Base-by-base conservation (phyloP, 1,139 yeast genomes). In the Nematodospora anomalae region DNA sequence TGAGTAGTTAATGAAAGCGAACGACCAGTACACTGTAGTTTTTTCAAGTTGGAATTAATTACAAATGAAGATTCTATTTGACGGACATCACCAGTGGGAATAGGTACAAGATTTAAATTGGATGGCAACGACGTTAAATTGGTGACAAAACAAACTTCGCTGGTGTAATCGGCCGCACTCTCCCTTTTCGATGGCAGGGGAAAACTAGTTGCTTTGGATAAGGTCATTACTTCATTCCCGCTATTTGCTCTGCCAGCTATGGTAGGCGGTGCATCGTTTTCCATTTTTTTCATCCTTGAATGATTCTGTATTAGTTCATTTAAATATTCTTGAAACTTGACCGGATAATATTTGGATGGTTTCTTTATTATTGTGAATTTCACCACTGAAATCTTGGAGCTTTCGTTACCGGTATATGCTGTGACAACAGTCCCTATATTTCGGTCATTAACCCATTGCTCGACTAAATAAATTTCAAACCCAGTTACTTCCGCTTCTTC, bases 371-470 rank as follows among this genome's bases (percentile, higher is more conserved):
- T 62, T 12, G 75, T 72, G 26, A 92, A 70, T 42, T 76, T 74
- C 11, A 78, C 74, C 2, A 83, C 95, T 6, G 69, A 59, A 1
- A 88, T 74, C 28, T 65, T 64, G 47, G 88, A 86, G 18, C 69
- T 68, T 7, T 76, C 59, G 52, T 88, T 86, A 2, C 97, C 97
- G 0, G 97, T 90, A 54, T 76, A 92, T 0, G 94, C 79, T 1
- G 92, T 79, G 16, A 90, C 83, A 6, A 85, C 72, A 0, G 83
- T 71, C 24, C 87, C 80, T 15, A 80, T 65, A 37, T 75, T 72
- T 27, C 97, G 67, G 40, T 80, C 81, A 28, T 83, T 74, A 3
- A 86, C 83, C 97, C 98, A 92, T 58, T 90, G 97, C 55, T 92
- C 97, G 9, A 90, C 95, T 32, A 92, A 68, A 53, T 92, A 92